Conservation (phyloP, 2,329 filamentous ascomycete genomes). For the Microdochium trichocladiopsis region DNA sequence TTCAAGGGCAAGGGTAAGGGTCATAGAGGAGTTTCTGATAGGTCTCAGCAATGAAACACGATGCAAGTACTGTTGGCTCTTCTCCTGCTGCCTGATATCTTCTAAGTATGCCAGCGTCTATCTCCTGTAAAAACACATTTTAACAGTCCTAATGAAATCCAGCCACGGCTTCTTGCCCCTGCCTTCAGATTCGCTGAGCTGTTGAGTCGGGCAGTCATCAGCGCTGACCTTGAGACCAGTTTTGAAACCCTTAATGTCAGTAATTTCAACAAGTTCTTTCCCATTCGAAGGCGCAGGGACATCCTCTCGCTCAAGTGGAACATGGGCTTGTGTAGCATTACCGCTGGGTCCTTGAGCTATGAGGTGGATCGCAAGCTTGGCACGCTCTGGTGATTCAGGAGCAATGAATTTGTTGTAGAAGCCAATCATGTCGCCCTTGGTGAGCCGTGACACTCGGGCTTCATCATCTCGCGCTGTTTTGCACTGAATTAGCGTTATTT, state of each 20-base stretch:
- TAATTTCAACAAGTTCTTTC: constrained; percentile 56
- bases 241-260: constrained; percentile 76
- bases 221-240: constrained; percentile 63
- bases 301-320: constrained; percentile 20
- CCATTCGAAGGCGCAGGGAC: constrained; percentile 33
- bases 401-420: constrained; percentile 75
- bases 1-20: too few relatives aligned
- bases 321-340: constrained; percentile 30
- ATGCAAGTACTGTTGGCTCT: too few relatives aligned
- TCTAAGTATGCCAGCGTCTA: not conserved
- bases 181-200: constrained; percentile 81
- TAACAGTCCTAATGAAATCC: not conserved
- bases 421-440: constrained; percentile 69
- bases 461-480: constrained; percentile 66
- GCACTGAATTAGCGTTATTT: constrained; percentile 9
- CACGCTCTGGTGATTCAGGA: constrained; percentile 63
- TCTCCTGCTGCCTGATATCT: not conserved
- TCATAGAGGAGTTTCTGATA: too few relatives aligned
- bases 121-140: not conserved
- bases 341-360: constrained; percentile 59
- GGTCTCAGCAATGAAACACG: too few relatives aligned
- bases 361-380: constrained; percentile 82
- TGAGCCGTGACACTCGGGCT: constrained; percentile 63
- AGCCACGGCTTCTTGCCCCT: constrained; percentile 69
- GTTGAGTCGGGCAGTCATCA: constrained; percentile 65